These are phyloP conservation scores for Suillus luteus DNA, from an alignment of 768 basidiomycete species.

Conservation along the genomic window DNA sequence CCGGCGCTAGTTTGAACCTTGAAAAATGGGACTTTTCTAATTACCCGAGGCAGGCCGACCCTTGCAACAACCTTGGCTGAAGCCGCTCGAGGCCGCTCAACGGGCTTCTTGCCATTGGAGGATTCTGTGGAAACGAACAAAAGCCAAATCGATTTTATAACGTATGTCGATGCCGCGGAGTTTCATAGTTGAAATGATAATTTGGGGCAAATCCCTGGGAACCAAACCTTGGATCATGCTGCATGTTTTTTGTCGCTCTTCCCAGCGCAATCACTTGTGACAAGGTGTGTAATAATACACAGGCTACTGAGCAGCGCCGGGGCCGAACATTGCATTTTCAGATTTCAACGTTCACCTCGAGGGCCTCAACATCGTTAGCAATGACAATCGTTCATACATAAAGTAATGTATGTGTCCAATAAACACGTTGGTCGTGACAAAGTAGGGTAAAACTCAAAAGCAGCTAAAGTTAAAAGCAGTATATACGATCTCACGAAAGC, in stretches of 20 bases:
- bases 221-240: neutral
- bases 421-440: neutral
- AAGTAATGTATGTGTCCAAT: neutral
- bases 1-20: conserved; percentile 6
- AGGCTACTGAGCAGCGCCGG: neutral
- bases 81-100: neutral
- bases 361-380: neutral
- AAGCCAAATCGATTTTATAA: conserved; percentile 1
- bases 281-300: conserved; percentile 2
- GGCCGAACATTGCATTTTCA: neutral
- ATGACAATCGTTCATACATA: conserved; percentile 1
- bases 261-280: conserved; percentile 11
- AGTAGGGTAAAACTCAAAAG: conserved; percentile 6
- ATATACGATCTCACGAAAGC: conserved; percentile 6
- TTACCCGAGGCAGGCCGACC: neutral
- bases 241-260: conserved; percentile 1
- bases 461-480: neutral
- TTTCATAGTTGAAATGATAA: neutral
- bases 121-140: conserved; percentile 4
- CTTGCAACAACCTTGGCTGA: conserved; percentile 4
- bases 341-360: no score
- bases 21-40: neutral
- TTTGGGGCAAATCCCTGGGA: neutral
- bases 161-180: conserved; percentile 3
- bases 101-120: conserved; percentile 6